Evolutionary conservation across 2,329 filamentous ascomycete genomes (phyloP).

Genomic region (Fusarium nygamai): DNA sequence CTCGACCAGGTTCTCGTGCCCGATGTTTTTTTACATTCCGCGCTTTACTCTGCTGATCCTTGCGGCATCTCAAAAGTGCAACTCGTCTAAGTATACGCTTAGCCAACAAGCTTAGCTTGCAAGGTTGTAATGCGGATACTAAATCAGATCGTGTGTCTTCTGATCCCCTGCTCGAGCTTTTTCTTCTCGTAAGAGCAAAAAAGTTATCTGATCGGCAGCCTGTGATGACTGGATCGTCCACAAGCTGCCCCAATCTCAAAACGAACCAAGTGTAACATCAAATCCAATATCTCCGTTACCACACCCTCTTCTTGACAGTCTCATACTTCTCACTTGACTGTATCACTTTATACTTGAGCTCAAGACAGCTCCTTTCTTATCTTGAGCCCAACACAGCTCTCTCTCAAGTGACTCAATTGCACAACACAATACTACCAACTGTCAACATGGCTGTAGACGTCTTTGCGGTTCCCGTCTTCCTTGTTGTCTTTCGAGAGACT

Average conservation of each 20-base stretch:
- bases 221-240: conserved; percentile 4
- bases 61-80: conserved; percentile 18
- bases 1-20: not conserved
- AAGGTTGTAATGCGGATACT: conserved; percentile 20
- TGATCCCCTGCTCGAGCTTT: not conserved
- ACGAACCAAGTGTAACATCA: conserved; percentile 14
- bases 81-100: conserved; percentile 6
- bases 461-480: conserved; percentile 84
- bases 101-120: conserved; percentile 2
- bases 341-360: not conserved
- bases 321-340: not conserved
- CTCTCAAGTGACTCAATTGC: not conserved
- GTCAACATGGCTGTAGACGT: conserved; percentile 70
- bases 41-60: conserved; percentile 3
- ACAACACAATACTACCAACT: not conserved
- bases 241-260: conserved; percentile 10
- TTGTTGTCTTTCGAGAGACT: conserved; percentile 88
- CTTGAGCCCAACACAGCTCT: not conserved
- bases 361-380: not conserved
- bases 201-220: conserved; percentile 28
- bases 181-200: not conserved
- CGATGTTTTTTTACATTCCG: not conserved
- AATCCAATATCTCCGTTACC: conserved; percentile 2
- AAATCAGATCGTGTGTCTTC: conserved; percentile 4
- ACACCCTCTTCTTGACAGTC: conserved; percentile 1